A percentile compares a stretch with the other conserved stretches of the same genome.
Conservation (phyloP, 139 green algal genomes). For the Marvania coccoides region DNA sequence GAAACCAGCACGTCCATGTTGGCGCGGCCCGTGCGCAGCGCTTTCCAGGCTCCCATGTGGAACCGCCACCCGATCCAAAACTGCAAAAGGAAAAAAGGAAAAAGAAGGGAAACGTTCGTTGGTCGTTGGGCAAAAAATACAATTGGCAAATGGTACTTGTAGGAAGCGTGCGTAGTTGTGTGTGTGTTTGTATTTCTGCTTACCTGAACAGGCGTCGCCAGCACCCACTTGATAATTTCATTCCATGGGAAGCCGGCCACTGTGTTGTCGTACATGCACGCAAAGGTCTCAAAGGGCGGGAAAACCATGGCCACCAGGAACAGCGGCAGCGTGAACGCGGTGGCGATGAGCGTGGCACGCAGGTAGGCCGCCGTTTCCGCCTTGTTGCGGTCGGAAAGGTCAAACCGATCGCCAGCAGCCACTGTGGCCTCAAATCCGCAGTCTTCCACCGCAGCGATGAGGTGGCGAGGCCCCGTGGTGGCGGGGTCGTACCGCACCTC, state of each 20-base stretch:
- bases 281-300: slow-evolving; percentile 51
- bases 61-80: slow-evolving; percentile 92
- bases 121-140: neutral
- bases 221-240: slow-evolving; percentile 70
- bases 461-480: slow-evolving; percentile 48
- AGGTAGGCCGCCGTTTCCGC: slow-evolving; percentile 50
- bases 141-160: too few species aligned
- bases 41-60: slow-evolving; percentile 72
- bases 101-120: too few species aligned
- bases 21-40: slow-evolving; percentile 53
- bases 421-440: slow-evolving; percentile 39
- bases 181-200: too few species aligned
- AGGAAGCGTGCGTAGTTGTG: too few species aligned
- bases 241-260: slow-evolving; percentile 65
- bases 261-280: slow-evolving; percentile 11
- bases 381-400: slow-evolving; percentile 5
- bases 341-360: slow-evolving; percentile 24
- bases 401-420: neutral
- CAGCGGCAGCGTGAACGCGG: slow-evolving; percentile 77
- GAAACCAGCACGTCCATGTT: slow-evolving; percentile 99
- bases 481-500: slow-evolving; percentile 60
- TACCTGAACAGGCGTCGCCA: slow-evolving; percentile 85
- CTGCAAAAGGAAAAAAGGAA: slow-evolving; percentile 35
- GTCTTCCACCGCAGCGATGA: slow-evolving; percentile 61
- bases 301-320: slow-evolving; percentile 87